Base-by-base conservation (phyloP, 208 protist genomes). In the Novymonas esmeraldas region DNA sequence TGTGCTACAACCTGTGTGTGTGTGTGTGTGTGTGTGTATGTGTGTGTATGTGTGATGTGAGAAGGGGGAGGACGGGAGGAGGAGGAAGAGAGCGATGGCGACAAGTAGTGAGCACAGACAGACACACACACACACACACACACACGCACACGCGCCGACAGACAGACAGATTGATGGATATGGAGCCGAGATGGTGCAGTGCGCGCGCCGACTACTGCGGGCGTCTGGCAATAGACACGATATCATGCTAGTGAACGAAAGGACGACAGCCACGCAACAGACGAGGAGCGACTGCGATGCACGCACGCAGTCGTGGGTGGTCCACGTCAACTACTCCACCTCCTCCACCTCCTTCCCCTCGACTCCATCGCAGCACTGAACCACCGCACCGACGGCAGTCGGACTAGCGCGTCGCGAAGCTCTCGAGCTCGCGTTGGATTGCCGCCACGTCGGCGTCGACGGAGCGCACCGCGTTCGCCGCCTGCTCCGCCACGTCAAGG, bases 361-460 rank as follows among this genome's bases (percentile, higher is more conserved):
- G 9, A 3, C 9, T 16, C 11, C 6, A 6, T 11, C 11, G 33
- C n/a, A 57, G 6, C 28, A 13, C 1, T 56, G 13, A 1, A n/a
- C 1, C 16, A 38, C 6, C 24, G 24, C 34, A 34, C 33, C 18
- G 42, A 6, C 18, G 4, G 16, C 7, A 0, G 11, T 16, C 28
- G 1, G 1, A 7, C 10, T 36, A 63, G 41, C 29, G 45, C 57
- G 2, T n/a, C 20, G 79, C 70, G 62, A 89, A 83, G 6, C 10
- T 38, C 64, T 76, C 52, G 6, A 89, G 52, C 70, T 90, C 73
- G 50, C 61, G 68, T 56, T 79, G 54, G 18, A 86, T 75, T 18
- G 48, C 73, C 6, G 64, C 52, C 1, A 78, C 42, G 31, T 71
- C 60, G 31, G 84, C 77, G 39, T 68, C 56, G 6, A 84, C 55